Conservation (phyloP, 2,329 filamentous ascomycete genomes). For the Aspergillus pseudoglaucus region DNA sequence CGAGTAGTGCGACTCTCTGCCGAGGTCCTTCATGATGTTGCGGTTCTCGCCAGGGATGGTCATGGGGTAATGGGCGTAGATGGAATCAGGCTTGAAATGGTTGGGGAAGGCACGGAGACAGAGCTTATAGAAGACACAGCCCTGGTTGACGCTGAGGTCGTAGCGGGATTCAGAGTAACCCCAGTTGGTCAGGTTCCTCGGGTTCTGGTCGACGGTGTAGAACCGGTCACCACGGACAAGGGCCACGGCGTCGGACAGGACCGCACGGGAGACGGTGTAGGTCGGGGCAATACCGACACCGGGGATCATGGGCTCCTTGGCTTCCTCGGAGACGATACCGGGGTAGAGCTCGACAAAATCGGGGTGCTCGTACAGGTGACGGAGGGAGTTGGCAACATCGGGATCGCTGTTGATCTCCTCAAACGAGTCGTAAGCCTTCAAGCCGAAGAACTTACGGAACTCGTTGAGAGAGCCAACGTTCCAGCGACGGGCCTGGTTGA, state of each 20-base stretch:
- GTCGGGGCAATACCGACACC: conserved; percentile 70
- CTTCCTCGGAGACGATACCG: conserved; percentile 68
- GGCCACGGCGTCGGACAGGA: conserved; percentile 71
- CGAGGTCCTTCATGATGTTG: conserved; percentile 62
- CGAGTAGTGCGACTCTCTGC: conserved; percentile 62
- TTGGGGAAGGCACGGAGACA: conserved; percentile 73
- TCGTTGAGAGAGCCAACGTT: conserved; percentile 74
- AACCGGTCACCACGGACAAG: conserved; percentile 71
- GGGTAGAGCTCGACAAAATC: conserved; percentile 77
- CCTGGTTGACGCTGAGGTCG: conserved; percentile 68
- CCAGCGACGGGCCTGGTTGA: conserved; percentile 70
- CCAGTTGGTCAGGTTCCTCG: conserved; percentile 74
- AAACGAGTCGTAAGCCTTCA: conserved; percentile 69
- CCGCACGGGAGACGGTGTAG: conserved; percentile 69
- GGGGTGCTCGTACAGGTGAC: conserved; percentile 61
- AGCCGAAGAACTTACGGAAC: conserved; percentile 73
- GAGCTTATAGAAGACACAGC: conserved; percentile 79
- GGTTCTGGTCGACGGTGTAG: conserved; percentile 71
- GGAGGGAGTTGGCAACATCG: conserved; percentile 58
- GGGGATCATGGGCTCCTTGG: conserved; percentile 65
- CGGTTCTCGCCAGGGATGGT: conserved; percentile 66
- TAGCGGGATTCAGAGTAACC: conserved; percentile 69
- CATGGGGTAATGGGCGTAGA: conserved; percentile 73
- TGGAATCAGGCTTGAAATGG: conserved; percentile 69
- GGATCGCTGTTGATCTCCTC: conserved; percentile 79